phyloP scores from a whole-genome alignment of 768 basidiomycete species.

The Fomitopsis pulvina region DNA sequence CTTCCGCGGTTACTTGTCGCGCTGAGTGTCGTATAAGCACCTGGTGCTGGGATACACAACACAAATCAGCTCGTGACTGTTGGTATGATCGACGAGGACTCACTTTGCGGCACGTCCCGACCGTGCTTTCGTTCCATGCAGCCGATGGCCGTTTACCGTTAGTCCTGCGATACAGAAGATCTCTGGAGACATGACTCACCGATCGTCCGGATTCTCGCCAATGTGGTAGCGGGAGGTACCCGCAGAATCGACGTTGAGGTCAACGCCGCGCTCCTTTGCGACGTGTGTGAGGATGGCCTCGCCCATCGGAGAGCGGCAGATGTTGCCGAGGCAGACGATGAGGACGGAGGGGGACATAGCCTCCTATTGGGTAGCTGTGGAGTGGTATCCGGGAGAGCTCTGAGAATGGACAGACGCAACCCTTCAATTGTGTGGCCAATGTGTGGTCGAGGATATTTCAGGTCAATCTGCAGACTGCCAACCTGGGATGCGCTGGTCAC shows the following conservation, averaged over 20 bases:
- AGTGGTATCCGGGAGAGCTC: not conserved
- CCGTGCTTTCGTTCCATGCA: constrained; percentile 40
- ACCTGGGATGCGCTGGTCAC: too few species aligned
- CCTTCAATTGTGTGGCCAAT: too few species aligned
- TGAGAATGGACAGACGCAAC: not conserved
- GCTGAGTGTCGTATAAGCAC: constrained; percentile 67
- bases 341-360: constrained; percentile 39
- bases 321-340: constrained; percentile 78
- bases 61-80: not conserved
- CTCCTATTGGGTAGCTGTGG: too few species aligned
- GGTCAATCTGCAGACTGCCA: too few species aligned
- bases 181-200: constrained; percentile 39
- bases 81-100: constrained; percentile 2
- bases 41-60: constrained; percentile 41
- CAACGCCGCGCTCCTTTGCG: constrained; percentile 57
- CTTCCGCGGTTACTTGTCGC: constrained; percentile 53
- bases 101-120: constrained; percentile 67
- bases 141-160: not conserved
- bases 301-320: constrained; percentile 89
- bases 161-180: not conserved
- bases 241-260: constrained; percentile 73
- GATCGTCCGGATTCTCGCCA: constrained; percentile 77
- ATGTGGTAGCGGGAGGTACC: constrained; percentile 83
- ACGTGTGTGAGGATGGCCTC: constrained; percentile 77
- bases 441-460: too few species aligned